phyloP scores from a whole-genome alignment of 2,329 filamentous ascomycete genomes.

The Triangularia verruculosa region DNA sequence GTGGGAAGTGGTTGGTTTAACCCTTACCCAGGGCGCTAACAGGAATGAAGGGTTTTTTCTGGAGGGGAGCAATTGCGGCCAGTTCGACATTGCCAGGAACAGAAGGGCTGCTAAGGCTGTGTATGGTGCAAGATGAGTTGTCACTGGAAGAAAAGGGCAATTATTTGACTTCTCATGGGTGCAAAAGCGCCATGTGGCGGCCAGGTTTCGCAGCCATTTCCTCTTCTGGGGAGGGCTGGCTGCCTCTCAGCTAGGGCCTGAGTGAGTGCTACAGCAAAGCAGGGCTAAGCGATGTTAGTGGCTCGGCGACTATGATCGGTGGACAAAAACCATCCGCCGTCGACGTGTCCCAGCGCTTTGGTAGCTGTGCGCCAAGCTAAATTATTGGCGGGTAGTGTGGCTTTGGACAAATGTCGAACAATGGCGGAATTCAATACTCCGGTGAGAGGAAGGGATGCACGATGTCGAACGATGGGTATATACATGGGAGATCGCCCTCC shows the following conservation, averaged over 20 bases:
- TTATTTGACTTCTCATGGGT: not conserved
- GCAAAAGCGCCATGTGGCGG: constrained; percentile 1
- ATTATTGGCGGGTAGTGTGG: not conserved
- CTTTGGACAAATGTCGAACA: not conserved
- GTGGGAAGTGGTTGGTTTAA: not conserved
- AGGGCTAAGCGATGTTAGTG: constrained; percentile 7
- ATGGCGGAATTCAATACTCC: not conserved
- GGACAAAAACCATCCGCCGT: not conserved
- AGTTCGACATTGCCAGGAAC: not conserved
- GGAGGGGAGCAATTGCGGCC: not conserved
- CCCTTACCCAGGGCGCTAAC: not conserved
- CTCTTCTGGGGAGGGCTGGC: not conserved
- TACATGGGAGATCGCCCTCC: constrained; percentile 4
- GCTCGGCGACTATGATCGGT: not conserved
- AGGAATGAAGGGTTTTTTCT: not conserved
- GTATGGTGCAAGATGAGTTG: not conserved
- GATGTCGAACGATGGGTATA: not conserved
- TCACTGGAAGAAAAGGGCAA: not conserved
- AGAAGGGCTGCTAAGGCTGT: not conserved
- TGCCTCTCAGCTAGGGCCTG: constrained; percentile 2
- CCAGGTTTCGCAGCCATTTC: constrained; percentile 7
- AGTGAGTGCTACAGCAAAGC: not conserved
- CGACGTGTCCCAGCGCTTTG: constrained; percentile 16
- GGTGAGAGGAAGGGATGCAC: not conserved
- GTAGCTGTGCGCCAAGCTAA: constrained; percentile 14